phyloP scores from a whole-genome alignment of 179 eudicot species.

The Silene vulgaris region DNA sequence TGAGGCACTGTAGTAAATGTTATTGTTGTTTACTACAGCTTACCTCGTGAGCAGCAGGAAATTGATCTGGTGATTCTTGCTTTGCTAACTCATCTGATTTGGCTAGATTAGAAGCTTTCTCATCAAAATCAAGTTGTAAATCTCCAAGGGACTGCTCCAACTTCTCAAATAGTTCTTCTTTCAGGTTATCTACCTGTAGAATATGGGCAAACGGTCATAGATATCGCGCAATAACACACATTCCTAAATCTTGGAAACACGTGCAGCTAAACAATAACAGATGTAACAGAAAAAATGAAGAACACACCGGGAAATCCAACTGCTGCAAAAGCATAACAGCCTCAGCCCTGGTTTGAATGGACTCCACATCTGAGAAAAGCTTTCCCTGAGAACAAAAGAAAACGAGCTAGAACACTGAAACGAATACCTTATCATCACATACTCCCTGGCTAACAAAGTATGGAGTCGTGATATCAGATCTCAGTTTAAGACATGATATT shows the following conservation, averaged over 20 bases:
- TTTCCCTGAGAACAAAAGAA: conserved; percentile 51
- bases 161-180: conserved; percentile 81
- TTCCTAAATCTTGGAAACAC: not conserved
- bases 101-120: conserved; percentile 28
- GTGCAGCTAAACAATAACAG: not conserved
- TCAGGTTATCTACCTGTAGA: conserved; percentile 71
- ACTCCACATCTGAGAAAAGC: conserved; percentile 89
- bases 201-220: conserved; percentile 7
- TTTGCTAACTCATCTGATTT: conserved; percentile 38
- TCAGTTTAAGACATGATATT: not conserved
- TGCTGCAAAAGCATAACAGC: conserved; percentile 97
- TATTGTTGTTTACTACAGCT: conserved; percentile 15
- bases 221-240: not conserved
- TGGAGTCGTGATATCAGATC: not conserved
- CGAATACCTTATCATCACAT: not conserved
- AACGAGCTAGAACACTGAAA: not conserved
- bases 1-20: not conserved
- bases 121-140: conserved; percentile 52
- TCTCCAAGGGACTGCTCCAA: conserved; percentile 74
- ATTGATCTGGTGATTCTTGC: conserved; percentile 33
- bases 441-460: not conserved
- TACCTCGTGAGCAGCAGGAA: conserved; percentile 57
- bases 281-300: conserved; percentile 16
- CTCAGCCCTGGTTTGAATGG: conserved; percentile 95
- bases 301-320: conserved; percentile 84